Base-by-base conservation (phyloP, 352 stramenopile species). In the Pythium periplocum region DNA sequence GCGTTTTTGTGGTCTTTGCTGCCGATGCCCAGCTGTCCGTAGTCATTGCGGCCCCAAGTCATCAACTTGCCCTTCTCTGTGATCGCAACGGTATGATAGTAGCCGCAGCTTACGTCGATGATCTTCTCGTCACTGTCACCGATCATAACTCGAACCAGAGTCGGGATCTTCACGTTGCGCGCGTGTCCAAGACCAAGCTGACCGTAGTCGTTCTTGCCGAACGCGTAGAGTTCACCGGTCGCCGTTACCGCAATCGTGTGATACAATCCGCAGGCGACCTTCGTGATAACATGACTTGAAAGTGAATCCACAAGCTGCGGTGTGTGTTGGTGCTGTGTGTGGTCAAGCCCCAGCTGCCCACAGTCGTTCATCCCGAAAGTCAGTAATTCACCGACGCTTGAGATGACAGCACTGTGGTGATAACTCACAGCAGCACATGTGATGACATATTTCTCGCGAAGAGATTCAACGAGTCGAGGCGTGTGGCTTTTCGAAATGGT, bases 361-460 rank as follows among this genome's bases (percentile, higher is more conserved):
- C 83, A 92, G 49, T 95, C 85, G 40, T 95, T 95, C 85, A 95
- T 95, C 7, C 85, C 85, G 62, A 95, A 95, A 50, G 69, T 92
- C 5, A 95, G 66, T 12, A 95, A 36, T 57, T 93, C 85, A 8
- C 83, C 85, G 5, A 74, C 69, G 43, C 67, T 91, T 3, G 83
- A 84, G 6, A 95, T 68, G 2, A 93, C 78, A 5, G 83, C 85
- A 46, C 85, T 95, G 63, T 95, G 85, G 45, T 95, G 85, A 45
- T 95, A 95, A 46, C 83, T 95, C 42, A 95, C 80, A 2, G 82
- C 80, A 2, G 80, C 83, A 8, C 61, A 71, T n/a, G 74, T 76
- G 37, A 91, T 83, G 32, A 80, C 62, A 39, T 91, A 91, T 49
- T 92, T 93, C 53, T 95, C 83, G n/a, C 80, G 69, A 4, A 95